Evolutionary conservation across 2,329 filamentous ascomycete genomes (phyloP).

Genomic region (Colletotrichum sp.): DNA sequence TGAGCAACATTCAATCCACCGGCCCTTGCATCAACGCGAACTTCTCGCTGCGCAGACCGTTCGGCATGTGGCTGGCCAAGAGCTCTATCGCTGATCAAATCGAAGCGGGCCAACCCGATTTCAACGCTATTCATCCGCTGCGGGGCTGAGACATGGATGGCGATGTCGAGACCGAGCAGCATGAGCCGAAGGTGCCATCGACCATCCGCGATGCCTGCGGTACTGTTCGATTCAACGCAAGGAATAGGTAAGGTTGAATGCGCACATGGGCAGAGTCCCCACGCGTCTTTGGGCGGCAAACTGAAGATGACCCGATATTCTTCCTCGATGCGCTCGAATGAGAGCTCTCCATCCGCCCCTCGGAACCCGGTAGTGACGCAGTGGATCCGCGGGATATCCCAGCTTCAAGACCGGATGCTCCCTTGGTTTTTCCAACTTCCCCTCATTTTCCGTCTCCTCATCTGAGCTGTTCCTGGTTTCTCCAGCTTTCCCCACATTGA

Average conservation of each 20-base stretch:
- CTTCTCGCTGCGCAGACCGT: not conserved
- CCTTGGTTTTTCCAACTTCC: slow-evolving; percentile 15
- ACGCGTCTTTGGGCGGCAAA: not conserved
- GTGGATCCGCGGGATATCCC: slow-evolving; percentile 11
- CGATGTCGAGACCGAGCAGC: not conserved
- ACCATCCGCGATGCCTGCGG: not conserved
- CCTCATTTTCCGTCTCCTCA: not conserved
- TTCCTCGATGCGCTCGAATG: slow-evolving; percentile 18
- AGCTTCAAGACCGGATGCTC: not conserved
- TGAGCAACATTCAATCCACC: not conserved
- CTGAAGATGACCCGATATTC: not conserved
- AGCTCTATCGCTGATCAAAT: not conserved
- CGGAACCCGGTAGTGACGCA: slow-evolving; percentile 7
- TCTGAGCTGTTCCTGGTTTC: not conserved
- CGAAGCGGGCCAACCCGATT: slow-evolving; percentile 7
- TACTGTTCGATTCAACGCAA: not conserved
- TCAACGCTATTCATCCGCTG: not conserved
- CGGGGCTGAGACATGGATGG: not conserved
- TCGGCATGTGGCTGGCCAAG: not conserved
- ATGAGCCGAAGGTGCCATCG: not conserved
- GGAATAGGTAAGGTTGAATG: not conserved
- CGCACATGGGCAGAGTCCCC: not conserved
- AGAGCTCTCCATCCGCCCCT: not conserved
- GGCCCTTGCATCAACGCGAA: not conserved
- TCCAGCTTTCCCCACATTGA: slow-evolving; percentile 2